These are phyloP conservation scores for Teunomyces panamensis DNA, from an alignment of 805 yeast genomes.

Conservation along the genomic window DNA sequence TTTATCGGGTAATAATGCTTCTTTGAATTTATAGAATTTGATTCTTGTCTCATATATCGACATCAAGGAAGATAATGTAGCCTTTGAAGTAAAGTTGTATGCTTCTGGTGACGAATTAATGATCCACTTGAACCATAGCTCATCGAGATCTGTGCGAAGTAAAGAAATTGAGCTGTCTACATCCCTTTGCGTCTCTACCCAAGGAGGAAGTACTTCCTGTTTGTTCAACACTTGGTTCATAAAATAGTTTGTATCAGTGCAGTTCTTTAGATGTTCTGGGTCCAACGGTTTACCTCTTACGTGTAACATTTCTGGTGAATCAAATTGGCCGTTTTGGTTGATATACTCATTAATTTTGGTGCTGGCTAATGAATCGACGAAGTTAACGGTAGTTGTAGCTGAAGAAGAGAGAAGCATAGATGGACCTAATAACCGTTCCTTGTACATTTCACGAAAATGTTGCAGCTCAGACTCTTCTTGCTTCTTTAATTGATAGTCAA, in stretches of 20 bases:
- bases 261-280: constrained; percentile 57
- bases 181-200: constrained; percentile 78
- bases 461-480: constrained; percentile 26
- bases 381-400: constrained; percentile 44
- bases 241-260: constrained; percentile 64
- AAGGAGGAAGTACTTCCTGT: constrained; percentile 83
- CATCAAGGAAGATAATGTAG: background rate
- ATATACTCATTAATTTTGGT: constrained; percentile 63
- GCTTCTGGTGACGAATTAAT: constrained; percentile 7
- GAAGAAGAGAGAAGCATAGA: constrained; percentile 43
- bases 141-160: constrained; percentile 46
- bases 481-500: constrained; percentile 56
- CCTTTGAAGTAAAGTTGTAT: background rate
- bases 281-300: constrained; percentile 60
- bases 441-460: constrained; percentile 57
- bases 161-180: constrained; percentile 45
- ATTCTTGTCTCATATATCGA: background rate
- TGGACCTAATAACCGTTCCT: constrained; percentile 62
- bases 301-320: constrained; percentile 42
- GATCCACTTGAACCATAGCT: constrained; percentile 17
- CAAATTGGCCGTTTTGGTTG: constrained; percentile 71
- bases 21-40: background rate
- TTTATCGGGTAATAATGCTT: constrained; percentile 4
- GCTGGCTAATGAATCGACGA: constrained; percentile 68
- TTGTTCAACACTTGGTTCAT: constrained; percentile 70